phyloP scores from a whole-genome alignment of 23 red algal species.

The Gracilaria gracilis region DNA sequence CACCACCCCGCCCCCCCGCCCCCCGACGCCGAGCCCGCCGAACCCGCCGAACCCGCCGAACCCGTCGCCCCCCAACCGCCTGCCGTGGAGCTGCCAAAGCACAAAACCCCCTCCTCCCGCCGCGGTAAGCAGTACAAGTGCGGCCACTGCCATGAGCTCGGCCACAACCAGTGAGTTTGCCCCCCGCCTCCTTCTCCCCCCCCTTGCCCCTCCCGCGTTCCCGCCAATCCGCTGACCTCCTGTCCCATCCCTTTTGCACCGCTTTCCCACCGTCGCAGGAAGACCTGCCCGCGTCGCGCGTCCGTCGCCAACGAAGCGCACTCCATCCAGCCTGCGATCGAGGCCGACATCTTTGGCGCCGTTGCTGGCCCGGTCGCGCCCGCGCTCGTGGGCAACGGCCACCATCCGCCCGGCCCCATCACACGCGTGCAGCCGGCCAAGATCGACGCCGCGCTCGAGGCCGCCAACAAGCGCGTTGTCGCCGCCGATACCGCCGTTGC shows the following conservation, averaged over 20 bases:
- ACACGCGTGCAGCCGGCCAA: conserved; percentile 33
- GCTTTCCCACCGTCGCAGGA: neutral
- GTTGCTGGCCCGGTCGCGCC: conserved; percentile 5
- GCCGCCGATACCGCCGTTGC: conserved; percentile 45
- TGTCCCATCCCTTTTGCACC: neutral
- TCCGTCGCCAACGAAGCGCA: conserved; percentile 16
- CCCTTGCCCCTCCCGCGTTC: neutral
- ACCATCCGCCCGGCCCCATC: conserved; percentile 30
- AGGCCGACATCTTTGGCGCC: conserved; percentile 42
- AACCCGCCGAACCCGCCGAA: neutral
- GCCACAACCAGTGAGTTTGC: conserved; percentile 64
- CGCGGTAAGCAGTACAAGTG: conserved; percentile 73
- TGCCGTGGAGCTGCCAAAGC: neutral
- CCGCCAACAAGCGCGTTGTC: conserved; percentile 48
- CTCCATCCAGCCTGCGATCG: conserved; percentile 54
- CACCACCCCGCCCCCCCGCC: neutral
- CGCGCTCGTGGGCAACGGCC: conserved; percentile 27
- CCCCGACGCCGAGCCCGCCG: neutral
- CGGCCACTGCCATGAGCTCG: conserved; percentile 63
- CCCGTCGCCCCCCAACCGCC: neutral
- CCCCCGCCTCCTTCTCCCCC: neutral
- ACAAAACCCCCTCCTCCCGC: conserved; percentile 43
- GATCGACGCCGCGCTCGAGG: conserved; percentile 63
- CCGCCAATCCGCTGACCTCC: neutral
- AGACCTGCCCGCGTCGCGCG: conserved; percentile 52